Evolutionary conservation across 768 basidiomycete genomes (phyloP), one percentile per base, ranked within the genome.

Genomic region (Trametes cingulata): DNA sequence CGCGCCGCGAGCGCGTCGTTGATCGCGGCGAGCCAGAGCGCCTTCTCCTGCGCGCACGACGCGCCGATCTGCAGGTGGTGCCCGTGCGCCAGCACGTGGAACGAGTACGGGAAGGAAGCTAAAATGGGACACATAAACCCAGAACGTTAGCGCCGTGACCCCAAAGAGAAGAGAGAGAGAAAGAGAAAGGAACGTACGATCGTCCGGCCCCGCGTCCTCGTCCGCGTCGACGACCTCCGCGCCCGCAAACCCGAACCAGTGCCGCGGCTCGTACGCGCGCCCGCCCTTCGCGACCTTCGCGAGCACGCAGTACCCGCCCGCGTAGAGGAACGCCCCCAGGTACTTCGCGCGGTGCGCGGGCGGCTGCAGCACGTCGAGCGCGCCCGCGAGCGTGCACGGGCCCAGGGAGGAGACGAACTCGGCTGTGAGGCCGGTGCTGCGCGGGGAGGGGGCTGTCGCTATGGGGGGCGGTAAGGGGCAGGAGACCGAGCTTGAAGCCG

Each of bases 11-110:
- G 71, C 14, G 87, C 80, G 43, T 82, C 78, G 56, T 75, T 78
- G 49, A 97, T 83, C 6, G 85, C 84, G 33, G 77, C 75, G 55
- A 95, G 75, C 96, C 96, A 98, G n/a, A 90, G 77, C 25, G 85
- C 82, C 76, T 93, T 95, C 74, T 98, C 96, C 36, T 78, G 81
- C 67, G 77, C 81, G 71, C 94, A 95, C 15, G 92, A 84, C 0
- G 92, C 91, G 7, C 92, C 92, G 29, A 98, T 75, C 70, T 97
- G 94, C 66, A 96, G 90, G 58, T 85, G 81, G 68, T 91, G 87
- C 6, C 87, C 86, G 53, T 79, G 80, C 43, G 80, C 82, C 10
- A 80, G 82, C 15, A 97, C 75, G 50, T 90, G 86, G 73, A 98
- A 91, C 43, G 74, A 71, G 47, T 85, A 89, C 13, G 94, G 88